Evolutionary conservation across 2,329 filamentous ascomycete genomes (phyloP).

Genomic region (Penicillium expansum): DNA sequence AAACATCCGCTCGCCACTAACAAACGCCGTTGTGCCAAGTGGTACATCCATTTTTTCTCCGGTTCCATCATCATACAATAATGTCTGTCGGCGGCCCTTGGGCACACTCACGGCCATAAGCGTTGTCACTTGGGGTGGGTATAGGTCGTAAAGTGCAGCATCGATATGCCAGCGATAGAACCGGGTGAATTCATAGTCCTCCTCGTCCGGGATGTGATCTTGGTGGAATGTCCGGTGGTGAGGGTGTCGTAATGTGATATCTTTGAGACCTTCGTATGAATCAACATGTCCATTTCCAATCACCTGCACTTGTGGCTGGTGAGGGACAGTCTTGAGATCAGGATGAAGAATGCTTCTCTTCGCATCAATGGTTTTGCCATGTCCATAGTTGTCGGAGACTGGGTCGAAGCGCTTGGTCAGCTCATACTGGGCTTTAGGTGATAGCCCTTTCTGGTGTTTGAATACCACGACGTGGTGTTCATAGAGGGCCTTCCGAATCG

Average conservation of each 20-base stretch:
- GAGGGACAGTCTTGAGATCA: conserved; percentile 75
- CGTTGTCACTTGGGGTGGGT: conserved; percentile 71
- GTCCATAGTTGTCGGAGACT: conserved; percentile 63
- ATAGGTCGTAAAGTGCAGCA: conserved; percentile 70
- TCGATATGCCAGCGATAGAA: conserved; percentile 82
- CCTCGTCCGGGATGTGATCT: conserved; percentile 58
- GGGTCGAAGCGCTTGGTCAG: conserved; percentile 74
- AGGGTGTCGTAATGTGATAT: conserved; percentile 69
- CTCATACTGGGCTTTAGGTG: conserved; percentile 69
- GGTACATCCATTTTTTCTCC: conserved; percentile 65
- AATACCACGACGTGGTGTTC: conserved; percentile 67
- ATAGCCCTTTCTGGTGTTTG: conserved; percentile 62
- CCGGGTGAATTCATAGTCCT: conserved; percentile 57
- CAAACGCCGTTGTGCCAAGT: conserved; percentile 74
- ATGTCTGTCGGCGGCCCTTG: conserved; percentile 61
- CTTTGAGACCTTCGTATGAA: conserved; percentile 67
- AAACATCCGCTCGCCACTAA: conserved; percentile 69
- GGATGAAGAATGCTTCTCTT: conserved; percentile 68
- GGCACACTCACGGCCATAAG: conserved; percentile 73
- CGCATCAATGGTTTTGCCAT: conserved; percentile 70
- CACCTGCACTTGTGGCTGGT: conserved; percentile 76
- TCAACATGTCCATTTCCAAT: conserved; percentile 72
- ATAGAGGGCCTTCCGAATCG: conserved; percentile 66
- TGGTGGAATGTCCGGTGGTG: conserved; percentile 76
- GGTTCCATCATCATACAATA: conserved; percentile 71